These are phyloP conservation scores for Trematosphaeria pertusa DNA, from an alignment of 2,329 filamentous ascomycete genomes.

Conservation along the genomic window DNA sequence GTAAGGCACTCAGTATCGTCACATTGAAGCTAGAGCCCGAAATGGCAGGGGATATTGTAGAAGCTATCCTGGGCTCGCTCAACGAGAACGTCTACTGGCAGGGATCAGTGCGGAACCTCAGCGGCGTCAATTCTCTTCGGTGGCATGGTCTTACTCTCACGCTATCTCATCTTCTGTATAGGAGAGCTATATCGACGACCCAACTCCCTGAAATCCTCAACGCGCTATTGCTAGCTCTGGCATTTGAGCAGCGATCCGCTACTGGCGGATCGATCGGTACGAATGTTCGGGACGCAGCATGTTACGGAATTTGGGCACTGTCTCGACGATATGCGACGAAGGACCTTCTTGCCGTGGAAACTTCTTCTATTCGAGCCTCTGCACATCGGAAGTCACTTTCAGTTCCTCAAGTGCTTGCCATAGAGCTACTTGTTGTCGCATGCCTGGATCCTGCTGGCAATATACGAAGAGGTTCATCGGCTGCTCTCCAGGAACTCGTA, in stretches of 20 bases:
- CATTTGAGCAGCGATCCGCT: conserved; percentile 86
- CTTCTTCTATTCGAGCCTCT: conserved; percentile 51
- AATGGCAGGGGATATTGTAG: conserved; percentile 86
- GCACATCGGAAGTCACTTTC: conserved; percentile 48
- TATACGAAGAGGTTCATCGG: conserved; percentile 89
- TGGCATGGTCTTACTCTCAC: conserved; percentile 96
- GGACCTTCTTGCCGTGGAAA: conserved; percentile 73
- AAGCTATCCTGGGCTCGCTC: conserved; percentile 77
- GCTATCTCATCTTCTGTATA: conserved; percentile 84
- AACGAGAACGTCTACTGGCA: conserved; percentile 68
- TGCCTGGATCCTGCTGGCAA: conserved; percentile 92
- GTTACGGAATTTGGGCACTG: conserved; percentile 94
- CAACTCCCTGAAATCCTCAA: conserved; percentile 78
- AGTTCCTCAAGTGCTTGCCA: conserved; percentile 78
- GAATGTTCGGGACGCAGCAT: conserved; percentile 93
- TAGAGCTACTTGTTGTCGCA: conserved; percentile 80
- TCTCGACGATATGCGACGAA: conserved; percentile 83
- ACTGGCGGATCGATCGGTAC: conserved; percentile 86
- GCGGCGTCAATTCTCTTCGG: conserved; percentile 77
- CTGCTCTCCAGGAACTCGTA: conserved; percentile 91
- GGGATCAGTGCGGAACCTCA: conserved; percentile 65
- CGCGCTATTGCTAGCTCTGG: conserved; percentile 77
- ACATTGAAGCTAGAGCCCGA: conserved; percentile 78
- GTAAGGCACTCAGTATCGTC: conserved; percentile 89
- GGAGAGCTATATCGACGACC: conserved; percentile 75